These are phyloP conservation scores for Populus tremula DNA, from an alignment of 345 rosid species.

Conservation along the genomic window DNA sequence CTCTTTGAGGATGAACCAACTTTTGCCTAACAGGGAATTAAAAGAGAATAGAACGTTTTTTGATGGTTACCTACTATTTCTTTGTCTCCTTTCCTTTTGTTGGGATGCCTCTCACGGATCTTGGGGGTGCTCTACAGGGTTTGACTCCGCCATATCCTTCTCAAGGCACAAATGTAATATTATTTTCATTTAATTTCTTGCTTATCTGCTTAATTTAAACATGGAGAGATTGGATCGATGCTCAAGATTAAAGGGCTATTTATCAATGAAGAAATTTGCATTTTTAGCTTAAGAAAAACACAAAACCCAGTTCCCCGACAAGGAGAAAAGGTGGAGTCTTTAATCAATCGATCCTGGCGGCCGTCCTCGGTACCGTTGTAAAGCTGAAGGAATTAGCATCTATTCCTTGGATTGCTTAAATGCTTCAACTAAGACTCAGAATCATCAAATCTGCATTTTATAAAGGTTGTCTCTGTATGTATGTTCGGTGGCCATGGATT, in stretches of 20 bases:
- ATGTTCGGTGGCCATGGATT: not conserved
- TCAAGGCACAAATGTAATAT: no score
- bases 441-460: not conserved
- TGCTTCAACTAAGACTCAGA: not conserved
- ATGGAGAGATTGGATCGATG: not conserved
- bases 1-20: slow-evolving; percentile 5
- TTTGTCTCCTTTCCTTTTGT: not conserved
- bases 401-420: not conserved
- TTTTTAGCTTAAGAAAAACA: not conserved
- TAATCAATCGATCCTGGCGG: no score
- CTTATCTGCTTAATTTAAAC: no score
- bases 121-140: slow-evolving; percentile 16
- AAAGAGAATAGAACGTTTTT: not conserved
- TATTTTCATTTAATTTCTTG: no score
- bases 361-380: no score
- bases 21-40: slow-evolving; percentile 12
- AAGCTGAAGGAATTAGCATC: not conserved
- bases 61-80: not conserved
- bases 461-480: not conserved
- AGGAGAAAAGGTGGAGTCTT: no score
- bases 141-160: not conserved
- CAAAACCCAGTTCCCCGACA: not conserved
- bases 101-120: not conserved
- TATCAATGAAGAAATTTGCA: no score
- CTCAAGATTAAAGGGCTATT: not conserved